Conservation (phyloP, 176 grass and related monocot species). For the Dendrocalamus sinicus region DNA sequence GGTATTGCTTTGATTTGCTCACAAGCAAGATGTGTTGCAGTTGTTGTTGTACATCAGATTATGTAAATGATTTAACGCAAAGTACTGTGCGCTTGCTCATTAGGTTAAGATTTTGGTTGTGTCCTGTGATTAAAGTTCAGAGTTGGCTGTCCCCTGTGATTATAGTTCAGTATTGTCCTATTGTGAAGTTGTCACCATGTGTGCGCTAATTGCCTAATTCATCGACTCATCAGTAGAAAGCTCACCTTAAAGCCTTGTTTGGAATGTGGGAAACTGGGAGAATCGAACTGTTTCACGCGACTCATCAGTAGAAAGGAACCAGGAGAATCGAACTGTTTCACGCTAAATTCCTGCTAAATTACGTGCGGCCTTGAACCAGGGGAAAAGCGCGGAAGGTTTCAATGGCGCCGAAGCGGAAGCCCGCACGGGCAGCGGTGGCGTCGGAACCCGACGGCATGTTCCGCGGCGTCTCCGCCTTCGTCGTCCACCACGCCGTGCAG, state of each 20-base stretch:
- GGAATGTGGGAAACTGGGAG: too few species aligned
- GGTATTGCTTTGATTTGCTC: conserved; percentile 54
- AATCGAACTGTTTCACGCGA: too few species aligned
- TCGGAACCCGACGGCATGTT: conserved; percentile 77
- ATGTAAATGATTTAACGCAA: conserved; percentile 43
- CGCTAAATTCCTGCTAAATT: too few species aligned
- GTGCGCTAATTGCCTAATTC: too few species aligned
- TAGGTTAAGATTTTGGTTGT: neutral
- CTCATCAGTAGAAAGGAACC: too few species aligned
- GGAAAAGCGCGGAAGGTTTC: neutral
- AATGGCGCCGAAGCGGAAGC: conserved; percentile 63
- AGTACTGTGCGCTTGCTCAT: conserved; percentile 7
- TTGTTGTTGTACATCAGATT: conserved; percentile 29
- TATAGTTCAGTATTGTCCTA: neutral
- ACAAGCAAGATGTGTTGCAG: conserved; percentile 13
- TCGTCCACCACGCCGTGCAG: conserved; percentile 63
- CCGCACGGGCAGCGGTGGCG: conserved; percentile 5
- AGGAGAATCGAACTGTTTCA: too few species aligned
- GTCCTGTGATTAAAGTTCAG: conserved; percentile 2
- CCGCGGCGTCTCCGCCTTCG: conserved; percentile 69
- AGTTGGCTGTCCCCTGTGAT: neutral
- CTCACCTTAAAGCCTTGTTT: too few species aligned
- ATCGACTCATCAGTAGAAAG: too few species aligned
- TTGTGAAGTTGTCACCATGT: neutral
- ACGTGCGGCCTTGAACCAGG: neutral